These are phyloP conservation scores for Medicago arabica DNA, from an alignment of 306 rosid species.

Conservation along the genomic window DNA sequence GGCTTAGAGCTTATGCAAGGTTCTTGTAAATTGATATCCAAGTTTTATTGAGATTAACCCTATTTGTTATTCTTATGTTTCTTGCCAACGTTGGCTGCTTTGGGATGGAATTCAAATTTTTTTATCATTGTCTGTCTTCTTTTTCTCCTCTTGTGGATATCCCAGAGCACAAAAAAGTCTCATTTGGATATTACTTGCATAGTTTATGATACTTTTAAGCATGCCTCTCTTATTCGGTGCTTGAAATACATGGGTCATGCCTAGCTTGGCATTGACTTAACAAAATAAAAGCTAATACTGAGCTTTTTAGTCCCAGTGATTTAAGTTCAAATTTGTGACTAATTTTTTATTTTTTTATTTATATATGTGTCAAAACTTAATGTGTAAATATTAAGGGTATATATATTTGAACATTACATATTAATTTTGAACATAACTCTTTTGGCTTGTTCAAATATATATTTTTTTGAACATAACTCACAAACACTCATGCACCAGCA, in stretches of 20 bases:
- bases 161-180: not conserved
- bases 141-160: not conserved
- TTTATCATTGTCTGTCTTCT: not conserved
- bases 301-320: not conserved
- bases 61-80: not conserved
- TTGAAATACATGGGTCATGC: not conserved
- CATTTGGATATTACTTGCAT: slow-evolving; percentile 26
- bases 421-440: not conserved
- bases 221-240: slow-evolving; percentile 8
- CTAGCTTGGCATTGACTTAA: not conserved
- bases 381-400: not conserved
- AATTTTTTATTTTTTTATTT: not conserved
- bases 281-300: not conserved
- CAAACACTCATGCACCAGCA: not conserved
- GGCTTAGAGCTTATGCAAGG: not conserved
- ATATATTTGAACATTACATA: not conserved
- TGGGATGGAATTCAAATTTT: not conserved
- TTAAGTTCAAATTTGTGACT: slow-evolving; percentile 16
- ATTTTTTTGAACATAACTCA: not conserved
- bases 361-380: not conserved
- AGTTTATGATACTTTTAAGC: slow-evolving; percentile 8
- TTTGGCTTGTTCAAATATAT: no score
- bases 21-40: slow-evolving; percentile 5
- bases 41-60: slow-evolving; percentile 6
- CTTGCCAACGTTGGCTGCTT: not conserved